phyloP scores from a whole-genome alignment of 139 green algal genomes.

The Coccomyxa sp. region DNA sequence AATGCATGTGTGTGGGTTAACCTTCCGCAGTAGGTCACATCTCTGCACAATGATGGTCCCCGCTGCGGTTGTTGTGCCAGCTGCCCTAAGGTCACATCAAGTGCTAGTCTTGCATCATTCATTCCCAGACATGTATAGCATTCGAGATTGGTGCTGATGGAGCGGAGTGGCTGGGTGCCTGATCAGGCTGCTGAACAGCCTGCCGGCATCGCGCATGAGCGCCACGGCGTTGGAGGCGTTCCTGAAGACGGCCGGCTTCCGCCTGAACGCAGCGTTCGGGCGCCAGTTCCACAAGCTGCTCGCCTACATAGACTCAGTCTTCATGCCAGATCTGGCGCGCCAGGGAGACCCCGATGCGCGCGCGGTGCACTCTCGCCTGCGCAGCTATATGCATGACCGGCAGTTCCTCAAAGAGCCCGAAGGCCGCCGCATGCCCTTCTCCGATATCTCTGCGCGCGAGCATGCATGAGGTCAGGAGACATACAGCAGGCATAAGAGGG shows the following conservation, averaged over 20 bases:
- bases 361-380: conserved; percentile 39
- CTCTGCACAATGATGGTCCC: background rate
- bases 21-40: background rate
- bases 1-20: background rate
- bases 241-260: conserved; percentile 49
- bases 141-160: background rate
- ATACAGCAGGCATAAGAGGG: background rate
- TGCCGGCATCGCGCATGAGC: conserved; percentile 52
- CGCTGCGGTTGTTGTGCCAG: background rate
- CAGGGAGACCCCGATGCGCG: conserved; percentile 30
- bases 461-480: background rate
- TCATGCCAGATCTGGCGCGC: conserved; percentile 37
- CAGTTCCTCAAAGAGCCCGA: conserved; percentile 40
- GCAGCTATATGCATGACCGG: conserved; percentile 34
- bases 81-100: background rate
- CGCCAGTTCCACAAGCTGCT: conserved; percentile 63
- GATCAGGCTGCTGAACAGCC: conserved; percentile 51
- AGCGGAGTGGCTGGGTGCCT: background rate
- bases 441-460: conserved; percentile 30
- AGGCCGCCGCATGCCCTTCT: conserved; percentile 46
- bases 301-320: conserved; percentile 25
- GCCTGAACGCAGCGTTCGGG: conserved; percentile 38
- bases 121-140: background rate
- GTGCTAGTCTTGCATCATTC: no score
- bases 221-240: conserved; percentile 60